These are phyloP conservation scores for Fraxinus nigra DNA, from an alignment of 305 asterid genomes.

Conservation along the genomic window DNA sequence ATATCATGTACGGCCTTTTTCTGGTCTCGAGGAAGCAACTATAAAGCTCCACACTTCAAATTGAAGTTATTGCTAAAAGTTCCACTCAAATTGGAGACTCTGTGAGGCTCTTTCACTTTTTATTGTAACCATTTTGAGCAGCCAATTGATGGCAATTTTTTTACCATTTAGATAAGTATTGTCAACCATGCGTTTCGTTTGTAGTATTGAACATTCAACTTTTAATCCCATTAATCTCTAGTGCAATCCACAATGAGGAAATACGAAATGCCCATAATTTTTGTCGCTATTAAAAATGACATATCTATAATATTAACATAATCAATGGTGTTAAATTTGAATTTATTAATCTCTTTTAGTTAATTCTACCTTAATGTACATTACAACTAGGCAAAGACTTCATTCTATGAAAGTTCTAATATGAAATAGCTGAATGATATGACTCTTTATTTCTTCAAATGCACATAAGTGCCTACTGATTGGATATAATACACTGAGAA, in stretches of 20 bases:
- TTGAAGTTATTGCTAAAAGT: neutral
- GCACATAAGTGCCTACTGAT: neutral
- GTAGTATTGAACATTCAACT: neutral
- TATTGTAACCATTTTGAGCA: neutral
- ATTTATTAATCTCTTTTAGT: neutral
- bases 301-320: neutral
- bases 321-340: neutral
- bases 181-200: neutral
- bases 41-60: constrained; percentile 28
- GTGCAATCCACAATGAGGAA: neutral
- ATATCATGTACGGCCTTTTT: constrained; percentile 14
- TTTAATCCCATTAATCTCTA: neutral
- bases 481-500: neutral
- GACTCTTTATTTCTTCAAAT: neutral
- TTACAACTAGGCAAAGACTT: neutral
- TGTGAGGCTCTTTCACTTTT: neutral
- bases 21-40: constrained; percentile 23
- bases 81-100: neutral
- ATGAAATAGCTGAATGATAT: neutral
- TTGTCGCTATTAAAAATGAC: neutral
- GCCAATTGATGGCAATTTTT: neutral
- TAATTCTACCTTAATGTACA: neutral
- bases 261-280: neutral
- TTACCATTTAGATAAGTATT: neutral
- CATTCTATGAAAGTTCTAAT: neutral